Conservation (phyloP, 306 rosid species). For the Vachellia pachyceras region DNA sequence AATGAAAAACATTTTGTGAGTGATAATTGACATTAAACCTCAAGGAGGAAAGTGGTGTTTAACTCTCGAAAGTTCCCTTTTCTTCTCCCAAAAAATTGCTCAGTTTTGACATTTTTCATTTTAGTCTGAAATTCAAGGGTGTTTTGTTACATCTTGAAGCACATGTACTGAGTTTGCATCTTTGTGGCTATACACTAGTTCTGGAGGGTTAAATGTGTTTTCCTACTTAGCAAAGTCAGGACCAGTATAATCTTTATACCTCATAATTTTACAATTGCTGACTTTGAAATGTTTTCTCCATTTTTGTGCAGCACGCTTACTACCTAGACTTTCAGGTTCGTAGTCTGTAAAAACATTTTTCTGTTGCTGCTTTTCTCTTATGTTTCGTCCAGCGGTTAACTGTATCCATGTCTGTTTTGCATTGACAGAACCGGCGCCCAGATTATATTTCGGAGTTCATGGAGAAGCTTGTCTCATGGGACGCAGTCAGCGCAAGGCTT, state of each 20-base stretch:
- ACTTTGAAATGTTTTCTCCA: neutral
- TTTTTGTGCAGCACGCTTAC: neutral
- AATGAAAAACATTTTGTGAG: neutral
- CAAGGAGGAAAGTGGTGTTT: neutral
- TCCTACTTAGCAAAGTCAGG: neutral
- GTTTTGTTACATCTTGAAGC: neutral
- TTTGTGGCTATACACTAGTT: neutral
- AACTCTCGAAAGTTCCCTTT: neutral
- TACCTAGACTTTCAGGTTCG: constrained; percentile 1
- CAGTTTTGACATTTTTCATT: neutral
- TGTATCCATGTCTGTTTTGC: neutral
- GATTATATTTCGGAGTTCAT: constrained; percentile 2
- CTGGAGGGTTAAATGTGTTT: neutral
- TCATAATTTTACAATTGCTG: neutral
- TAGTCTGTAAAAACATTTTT: neutral
- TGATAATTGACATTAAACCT: neutral
- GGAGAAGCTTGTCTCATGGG: constrained; percentile 6
- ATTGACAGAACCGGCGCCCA: neutral
- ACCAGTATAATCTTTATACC: neutral
- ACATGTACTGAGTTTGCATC: neutral
- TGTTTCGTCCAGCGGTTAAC: neutral
- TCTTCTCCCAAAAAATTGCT: neutral
- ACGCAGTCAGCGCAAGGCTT: neutral
- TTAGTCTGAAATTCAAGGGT: neutral
- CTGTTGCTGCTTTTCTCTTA: neutral